These are phyloP conservation scores for Macrophomina phaseolina DNA, from an alignment of 2,329 filamentous ascomycete genomes.

Conservation along the genomic window DNA sequence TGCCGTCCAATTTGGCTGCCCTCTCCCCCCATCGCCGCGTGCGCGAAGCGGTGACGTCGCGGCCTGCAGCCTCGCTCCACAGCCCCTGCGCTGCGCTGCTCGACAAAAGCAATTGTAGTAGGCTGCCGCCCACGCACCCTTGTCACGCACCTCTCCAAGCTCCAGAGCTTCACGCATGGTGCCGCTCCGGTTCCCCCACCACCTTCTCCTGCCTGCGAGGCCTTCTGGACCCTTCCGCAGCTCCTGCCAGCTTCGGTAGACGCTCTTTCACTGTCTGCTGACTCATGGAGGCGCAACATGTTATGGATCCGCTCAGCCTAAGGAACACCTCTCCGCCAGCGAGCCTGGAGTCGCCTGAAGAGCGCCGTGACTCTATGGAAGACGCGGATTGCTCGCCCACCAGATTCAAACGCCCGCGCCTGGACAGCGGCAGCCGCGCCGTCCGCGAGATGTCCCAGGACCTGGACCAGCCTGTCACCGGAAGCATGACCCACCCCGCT, in stretches of 20 bases:
- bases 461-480: slow-evolving; percentile 11
- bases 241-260: slow-evolving; percentile 16
- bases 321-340: slow-evolving; percentile 36
- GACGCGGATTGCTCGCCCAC: slow-evolving; percentile 52
- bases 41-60: slow-evolving; percentile 3
- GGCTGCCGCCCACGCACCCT: slow-evolving; percentile 25
- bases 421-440: slow-evolving; percentile 46
- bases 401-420: slow-evolving; percentile 51
- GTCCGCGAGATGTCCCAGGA: slow-evolving; percentile 41
- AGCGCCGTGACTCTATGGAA: slow-evolving; percentile 50
- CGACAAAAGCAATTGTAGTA: slow-evolving; percentile 26
- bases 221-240: slow-evolving; percentile 15
- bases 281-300: slow-evolving; percentile 31
- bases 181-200: slow-evolving; percentile 15
- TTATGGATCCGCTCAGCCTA: slow-evolving; percentile 39
- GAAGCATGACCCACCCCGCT: slow-evolving; percentile 27
- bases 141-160: slow-evolving; percentile 14
- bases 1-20: slow-evolving; percentile 17
- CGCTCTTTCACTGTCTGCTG: slow-evolving; percentile 13
- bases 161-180: slow-evolving; percentile 29
- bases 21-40: slow-evolving; percentile 9
- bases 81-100: slow-evolving; percentile 8
- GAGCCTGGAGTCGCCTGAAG: slow-evolving; percentile 41
- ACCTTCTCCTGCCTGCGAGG: slow-evolving; percentile 11
- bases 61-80: slow-evolving; percentile 5